Base-by-base conservation (phyloP, 805 yeast genomes). In the Komagataella mondaviorum region DNA sequence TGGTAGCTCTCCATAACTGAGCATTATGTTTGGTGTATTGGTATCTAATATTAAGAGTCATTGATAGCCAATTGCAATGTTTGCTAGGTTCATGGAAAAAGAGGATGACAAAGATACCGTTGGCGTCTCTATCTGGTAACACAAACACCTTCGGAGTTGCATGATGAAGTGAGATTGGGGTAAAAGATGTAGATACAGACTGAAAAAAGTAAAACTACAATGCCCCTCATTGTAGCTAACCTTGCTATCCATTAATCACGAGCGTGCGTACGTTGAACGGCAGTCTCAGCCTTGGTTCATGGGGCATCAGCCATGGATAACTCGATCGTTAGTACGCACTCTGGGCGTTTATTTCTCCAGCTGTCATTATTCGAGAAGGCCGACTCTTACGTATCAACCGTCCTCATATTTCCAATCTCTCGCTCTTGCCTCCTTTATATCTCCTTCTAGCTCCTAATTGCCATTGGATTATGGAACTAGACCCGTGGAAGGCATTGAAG, bases 401-500 rank as follows among this genome's bases (percentile, higher is more conserved):
- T 30, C 39, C 39, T 30, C n/a, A 30, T 30, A 30, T 30, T 10
- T 30, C 39, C 6, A 14, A 30, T 14, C 39, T 30, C n/a, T 30
- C 39, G 14, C 39, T 8, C 39, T 10, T 30, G 6, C 39, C 39
- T 30, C 39, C 14, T 30, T 30, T 30, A 14, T 30, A 30, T 30
- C 39, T 30, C 14, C 39, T 30, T 4, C 14, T 30, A 30, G 39
- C 39, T 30, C 14, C 14, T 6, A 30, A 30, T 30, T 30, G 14
- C 39, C 39, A 30, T 30, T 30, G 39, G 39, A 30, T 30, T 30
- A 30, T 30, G 30, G 30, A 46, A 12, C 14, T 59, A 22, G 71
- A 66, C 54, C 71, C 69, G 6, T 68, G 71, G 71, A 59, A 53
- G 44, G 52, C 60, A 4, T 47, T 64, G 17, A 52, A 57, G 8